A percentile compares a stretch with the other conserved stretches of the same genome.
phyloP scores from a whole-genome alignment of 192 early-diverging fungal species.

The Gigaspora rosea region DNA sequence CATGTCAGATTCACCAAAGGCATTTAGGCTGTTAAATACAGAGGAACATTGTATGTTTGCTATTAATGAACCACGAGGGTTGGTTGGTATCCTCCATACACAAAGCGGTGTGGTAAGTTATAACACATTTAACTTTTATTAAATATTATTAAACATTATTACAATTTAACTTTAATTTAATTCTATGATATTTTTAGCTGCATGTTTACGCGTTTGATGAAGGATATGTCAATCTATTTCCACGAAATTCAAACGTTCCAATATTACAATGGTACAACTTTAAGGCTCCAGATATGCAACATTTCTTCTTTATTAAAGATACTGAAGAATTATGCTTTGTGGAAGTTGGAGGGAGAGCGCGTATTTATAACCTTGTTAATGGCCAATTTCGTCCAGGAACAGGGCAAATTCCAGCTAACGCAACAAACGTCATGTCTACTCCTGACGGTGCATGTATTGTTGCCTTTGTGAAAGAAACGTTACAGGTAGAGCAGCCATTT shows the following conservation, averaged over 20 bases:
- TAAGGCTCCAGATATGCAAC: background rate
- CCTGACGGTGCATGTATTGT: conserved; percentile 20
- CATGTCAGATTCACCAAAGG: background rate
- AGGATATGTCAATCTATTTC: background rate
- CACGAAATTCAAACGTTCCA: background rate
- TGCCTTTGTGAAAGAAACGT: background rate
- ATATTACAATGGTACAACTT: background rate
- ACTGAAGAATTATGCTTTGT: conserved; percentile 10
- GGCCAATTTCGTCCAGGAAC: background rate
- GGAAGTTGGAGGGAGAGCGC: background rate
- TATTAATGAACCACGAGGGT: background rate
- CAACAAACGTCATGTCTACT: background rate
- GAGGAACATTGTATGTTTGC: conserved; percentile 14
- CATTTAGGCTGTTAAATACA: background rate
- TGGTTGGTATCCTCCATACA: background rate
- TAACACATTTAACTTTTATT: background rate
- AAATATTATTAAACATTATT: background rate
- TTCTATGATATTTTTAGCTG: background rate
- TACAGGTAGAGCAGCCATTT: background rate
- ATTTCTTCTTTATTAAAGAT: conserved; percentile 18
- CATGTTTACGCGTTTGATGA: conserved; percentile 2
- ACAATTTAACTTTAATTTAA: background rate
- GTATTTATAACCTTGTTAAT: background rate
- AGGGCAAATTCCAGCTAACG: background rate
- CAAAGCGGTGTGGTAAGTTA: background rate